phyloP scores from a whole-genome alignment of 495 filamentous ascomycete genomes.

The Penicillium ochrochloron region DNA sequence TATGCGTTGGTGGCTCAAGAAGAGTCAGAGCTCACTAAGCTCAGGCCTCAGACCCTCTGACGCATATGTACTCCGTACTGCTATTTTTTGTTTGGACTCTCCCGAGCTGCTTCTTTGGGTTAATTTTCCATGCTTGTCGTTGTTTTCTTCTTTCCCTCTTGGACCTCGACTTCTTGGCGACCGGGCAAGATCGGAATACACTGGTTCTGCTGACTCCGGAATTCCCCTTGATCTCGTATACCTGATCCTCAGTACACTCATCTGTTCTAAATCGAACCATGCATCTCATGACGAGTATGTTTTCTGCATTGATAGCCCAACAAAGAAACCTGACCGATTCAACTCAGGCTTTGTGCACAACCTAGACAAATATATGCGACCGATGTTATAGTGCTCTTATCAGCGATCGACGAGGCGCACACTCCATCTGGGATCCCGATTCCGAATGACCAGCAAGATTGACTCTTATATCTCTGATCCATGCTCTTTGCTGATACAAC shows the following conservation, averaged over 20 bases:
- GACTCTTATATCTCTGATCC: background rate
- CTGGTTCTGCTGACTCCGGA: background rate
- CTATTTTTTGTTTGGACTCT: background rate
- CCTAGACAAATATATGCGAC: background rate
- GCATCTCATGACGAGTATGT: background rate
- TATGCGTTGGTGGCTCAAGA: slow-evolving; percentile 3
- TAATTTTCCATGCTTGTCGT: background rate
- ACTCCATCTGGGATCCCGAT: no score
- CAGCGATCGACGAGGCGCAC: no score
- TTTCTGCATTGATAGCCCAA: background rate
- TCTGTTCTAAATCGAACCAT: background rate
- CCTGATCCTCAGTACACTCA: background rate
- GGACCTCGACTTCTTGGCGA: background rate
- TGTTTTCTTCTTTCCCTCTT: background rate
- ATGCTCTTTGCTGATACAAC: background rate
- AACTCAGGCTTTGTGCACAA: background rate
- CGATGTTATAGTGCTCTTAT: no score
- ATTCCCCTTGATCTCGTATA: background rate
- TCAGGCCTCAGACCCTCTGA: background rate
- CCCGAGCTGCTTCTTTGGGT: slow-evolving; percentile 8
- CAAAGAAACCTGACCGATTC: background rate
- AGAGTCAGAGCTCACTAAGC: background rate
- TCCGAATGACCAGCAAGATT: background rate
- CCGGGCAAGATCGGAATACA: slow-evolving; percentile 7
- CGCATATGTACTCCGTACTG: no score